phyloP scores from a whole-genome alignment of 164 flowering plant genomes.

The Amborella trichopoda region DNA sequence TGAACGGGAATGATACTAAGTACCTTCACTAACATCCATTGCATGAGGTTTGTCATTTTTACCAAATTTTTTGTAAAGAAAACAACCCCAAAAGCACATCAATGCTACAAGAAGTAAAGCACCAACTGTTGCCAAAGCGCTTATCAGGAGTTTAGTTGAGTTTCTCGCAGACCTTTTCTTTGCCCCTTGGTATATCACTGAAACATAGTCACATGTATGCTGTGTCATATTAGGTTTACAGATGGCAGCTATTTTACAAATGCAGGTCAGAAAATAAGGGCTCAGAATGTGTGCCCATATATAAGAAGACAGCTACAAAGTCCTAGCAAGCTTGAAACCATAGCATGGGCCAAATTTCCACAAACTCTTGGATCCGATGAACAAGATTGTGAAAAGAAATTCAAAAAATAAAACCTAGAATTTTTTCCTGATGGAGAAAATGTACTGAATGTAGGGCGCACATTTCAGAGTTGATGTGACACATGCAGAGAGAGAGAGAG shows the following conservation, averaged over 20 bases:
- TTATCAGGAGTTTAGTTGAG: constrained; percentile 71
- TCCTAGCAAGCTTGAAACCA: too few species aligned
- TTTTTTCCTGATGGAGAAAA: too few species aligned
- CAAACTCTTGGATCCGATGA: too few species aligned
- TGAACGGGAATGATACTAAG: too few species aligned
- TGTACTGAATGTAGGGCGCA: too few species aligned
- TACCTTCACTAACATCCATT: constrained; percentile 88
- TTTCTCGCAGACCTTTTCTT: constrained; percentile 35
- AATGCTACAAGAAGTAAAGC: constrained; percentile 91
- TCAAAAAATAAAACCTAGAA: too few species aligned
- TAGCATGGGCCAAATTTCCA: too few species aligned
- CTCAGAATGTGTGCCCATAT: neutral
- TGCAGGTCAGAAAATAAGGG: neutral
- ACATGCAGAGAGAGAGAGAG: too few species aligned
- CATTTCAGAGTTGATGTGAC: too few species aligned
- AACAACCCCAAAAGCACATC: constrained; percentile 99
- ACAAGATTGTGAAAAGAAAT: too few species aligned
- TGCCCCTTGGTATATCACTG: constrained; percentile 17
- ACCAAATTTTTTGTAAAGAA: constrained; percentile 79
- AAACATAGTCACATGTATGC: neutral
- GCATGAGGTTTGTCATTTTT: constrained; percentile 66
- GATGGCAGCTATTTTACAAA: too few species aligned
- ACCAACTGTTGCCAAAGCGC: constrained; percentile 94
- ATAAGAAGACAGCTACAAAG: too few species aligned
- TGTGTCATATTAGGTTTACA: neutral